Evolutionary conservation across 1,284 basidiomycete species (phyloP).

Genomic region (Phylloporus gajari): DNA sequence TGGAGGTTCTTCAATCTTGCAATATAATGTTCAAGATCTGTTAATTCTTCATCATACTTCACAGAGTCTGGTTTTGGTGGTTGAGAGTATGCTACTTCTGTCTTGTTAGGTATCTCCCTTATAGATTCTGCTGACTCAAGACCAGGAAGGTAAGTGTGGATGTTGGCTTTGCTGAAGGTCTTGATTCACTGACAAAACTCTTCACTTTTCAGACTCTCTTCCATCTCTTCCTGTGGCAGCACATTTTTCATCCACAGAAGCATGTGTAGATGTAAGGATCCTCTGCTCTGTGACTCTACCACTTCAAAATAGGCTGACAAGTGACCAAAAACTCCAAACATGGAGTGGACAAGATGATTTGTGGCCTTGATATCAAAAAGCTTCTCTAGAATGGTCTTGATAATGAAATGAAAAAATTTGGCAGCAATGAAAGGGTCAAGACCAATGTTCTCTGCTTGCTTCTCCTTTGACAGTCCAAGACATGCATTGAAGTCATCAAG

Average conservation of each 20-base stretch:
- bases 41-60: no score
- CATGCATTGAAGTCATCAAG: conserved; percentile 47
- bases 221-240: background rate
- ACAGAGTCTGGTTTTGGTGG: background rate
- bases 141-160: background rate
- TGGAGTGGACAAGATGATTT: background rate
- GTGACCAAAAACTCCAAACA: conserved; percentile 3
- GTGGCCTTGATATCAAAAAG: conserved; percentile 48
- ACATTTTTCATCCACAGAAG: conserved; percentile 19
- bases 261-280: conserved; percentile 31
- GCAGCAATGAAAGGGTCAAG: conserved; percentile 51
- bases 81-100: no score
- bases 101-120: background rate
- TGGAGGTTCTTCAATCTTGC: background rate
- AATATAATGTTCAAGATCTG: no score
- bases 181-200: background rate
- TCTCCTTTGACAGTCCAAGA: conserved; percentile 37
- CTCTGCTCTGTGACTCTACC: conserved; percentile 27
- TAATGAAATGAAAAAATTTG: conserved; percentile 52
- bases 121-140: background rate
- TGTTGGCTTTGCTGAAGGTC: background rate
- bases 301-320: conserved; percentile 17
- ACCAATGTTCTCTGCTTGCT: conserved; percentile 47
- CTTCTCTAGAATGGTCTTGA: conserved; percentile 36
- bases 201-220: background rate